Conservation (phyloP, 2,329 filamentous ascomycete species). For the Aureobasidium vineae region DNA sequence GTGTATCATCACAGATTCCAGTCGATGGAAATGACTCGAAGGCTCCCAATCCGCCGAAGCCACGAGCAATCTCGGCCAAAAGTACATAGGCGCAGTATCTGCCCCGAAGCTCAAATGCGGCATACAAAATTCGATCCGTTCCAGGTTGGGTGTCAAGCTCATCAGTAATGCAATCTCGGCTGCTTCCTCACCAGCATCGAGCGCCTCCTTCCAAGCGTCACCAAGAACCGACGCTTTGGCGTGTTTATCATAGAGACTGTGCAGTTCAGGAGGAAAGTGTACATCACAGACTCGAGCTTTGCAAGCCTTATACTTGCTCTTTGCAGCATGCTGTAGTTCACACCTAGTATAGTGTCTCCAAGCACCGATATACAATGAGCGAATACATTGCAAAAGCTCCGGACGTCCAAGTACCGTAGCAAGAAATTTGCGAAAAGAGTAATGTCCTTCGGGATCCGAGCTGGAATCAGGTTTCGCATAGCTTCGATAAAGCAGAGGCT, state of each 20-base stretch:
- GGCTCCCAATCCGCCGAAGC: not conserved
- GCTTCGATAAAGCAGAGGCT: constrained; percentile 4
- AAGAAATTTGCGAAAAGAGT: not conserved
- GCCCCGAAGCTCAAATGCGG: not conserved
- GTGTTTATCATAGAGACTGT: not conserved
- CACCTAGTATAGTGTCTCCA: not conserved
- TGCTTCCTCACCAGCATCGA: not conserved
- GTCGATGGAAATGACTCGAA: not conserved
- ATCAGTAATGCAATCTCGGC: constrained; percentile 16
- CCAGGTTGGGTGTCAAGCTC: constrained; percentile 13
- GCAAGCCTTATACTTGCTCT: too few species aligned
- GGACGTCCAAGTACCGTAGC: not conserved
- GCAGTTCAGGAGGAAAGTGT: not conserved
- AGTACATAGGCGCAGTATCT: not conserved
- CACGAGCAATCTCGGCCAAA: constrained; percentile 1
- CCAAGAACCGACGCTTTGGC: not conserved
- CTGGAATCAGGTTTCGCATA: not conserved
- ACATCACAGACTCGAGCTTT: too few species aligned
- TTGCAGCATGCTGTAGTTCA: not conserved
- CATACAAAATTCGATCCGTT: constrained; percentile 16
- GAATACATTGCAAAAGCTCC: constrained; percentile 2
- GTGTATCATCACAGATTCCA: constrained; percentile 7
- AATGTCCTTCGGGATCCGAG: not conserved
- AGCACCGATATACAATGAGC: not conserved
- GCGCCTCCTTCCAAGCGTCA: not conserved